Evolutionary conservation across 345 rosid species (phyloP), one percentile per base, ranked within the genome.

Genomic region (Eucalyptus marginata): DNA sequence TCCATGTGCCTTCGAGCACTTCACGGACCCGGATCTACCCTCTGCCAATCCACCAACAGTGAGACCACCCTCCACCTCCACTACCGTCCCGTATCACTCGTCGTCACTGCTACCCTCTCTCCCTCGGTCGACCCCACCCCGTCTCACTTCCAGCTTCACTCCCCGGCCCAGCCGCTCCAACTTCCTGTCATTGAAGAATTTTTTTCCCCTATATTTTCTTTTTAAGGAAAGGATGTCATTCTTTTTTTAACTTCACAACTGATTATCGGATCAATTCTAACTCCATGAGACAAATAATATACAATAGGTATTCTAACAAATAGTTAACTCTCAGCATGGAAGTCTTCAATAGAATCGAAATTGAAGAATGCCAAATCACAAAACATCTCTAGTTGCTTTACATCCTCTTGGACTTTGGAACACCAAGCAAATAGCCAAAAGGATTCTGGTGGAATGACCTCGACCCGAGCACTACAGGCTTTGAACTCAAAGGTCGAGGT

Each of bases 31-130:
- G 97, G 98, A 87, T 91, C 99, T 46, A 95, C 98, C 49, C 96
- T 96, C 81, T 91, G 95, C 58, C 92, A 93, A 88, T 97, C 96
- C 93, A 93, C 99, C 56, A 27, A 76, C 92, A 93, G 92, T 12
- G 64, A 58, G n/a, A 58, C n/a, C n/a, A 58, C 64, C 64, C 16
- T 25, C 66, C 66, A 59, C 66, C 31, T 59, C 31, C 14, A 27
- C n/a, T 11, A 11, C n/a, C 2, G 16, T 59, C 31, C n/a, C 66
- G 66, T 29, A 25, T 59, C 66, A 59, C 66, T 27, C 31, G 71
- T 62, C 33, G 33, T 13, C 71, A 51, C 33, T 62, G 71, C 18
- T 17, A 68, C 44, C 24, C 44, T 68, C 44, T 17, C 2, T 5
- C 13, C 43, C 79, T 16, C 44, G 44, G 44, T 71, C 44, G 25